Evolutionary conservation across 139 green algal genomes (phyloP).

Genomic region (Eudorina sp.): DNA sequence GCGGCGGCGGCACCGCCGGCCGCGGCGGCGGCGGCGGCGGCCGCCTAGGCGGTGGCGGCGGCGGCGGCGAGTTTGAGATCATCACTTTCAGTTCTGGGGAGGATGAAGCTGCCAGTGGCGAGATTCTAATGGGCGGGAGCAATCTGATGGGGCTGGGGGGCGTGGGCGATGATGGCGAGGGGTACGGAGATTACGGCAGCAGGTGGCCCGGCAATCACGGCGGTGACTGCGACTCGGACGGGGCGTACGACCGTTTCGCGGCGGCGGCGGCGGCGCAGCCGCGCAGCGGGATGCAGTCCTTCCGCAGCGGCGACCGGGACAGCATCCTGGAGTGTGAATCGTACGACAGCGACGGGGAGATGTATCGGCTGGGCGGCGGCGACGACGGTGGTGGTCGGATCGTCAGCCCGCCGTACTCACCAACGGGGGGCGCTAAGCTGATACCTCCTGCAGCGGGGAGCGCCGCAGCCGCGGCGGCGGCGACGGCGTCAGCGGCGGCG

Average conservation of each 20-base stretch:
- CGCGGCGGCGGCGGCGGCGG: not conserved
- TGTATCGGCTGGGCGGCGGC: not conserved
- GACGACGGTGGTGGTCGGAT: not conserved
- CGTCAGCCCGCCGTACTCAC: not conserved
- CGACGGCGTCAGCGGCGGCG: no score
- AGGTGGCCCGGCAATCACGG: no score
- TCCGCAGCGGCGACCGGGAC: not conserved
- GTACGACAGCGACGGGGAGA: constrained; percentile 32
- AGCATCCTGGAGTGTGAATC: constrained; percentile 7
- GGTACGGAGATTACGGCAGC: not conserved
- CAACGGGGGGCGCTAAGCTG: not conserved
- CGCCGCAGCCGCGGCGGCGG: no score
- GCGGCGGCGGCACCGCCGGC: not conserved
- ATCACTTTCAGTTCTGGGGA: constrained; percentile 4
- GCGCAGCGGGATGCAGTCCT: not conserved
- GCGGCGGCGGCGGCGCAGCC: not conserved
- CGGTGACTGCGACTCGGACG: not conserved
- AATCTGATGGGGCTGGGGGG: not conserved
- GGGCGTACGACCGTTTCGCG: not conserved
- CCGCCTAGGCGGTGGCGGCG: not conserved
- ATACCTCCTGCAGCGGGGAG: no score
- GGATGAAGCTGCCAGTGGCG: not conserved
- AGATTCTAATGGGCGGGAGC: not conserved
- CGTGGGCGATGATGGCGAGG: not conserved
- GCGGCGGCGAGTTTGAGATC: constrained; percentile 24